Base-by-base conservation (phyloP, 2,329 filamentous ascomycete species). In the Blastomyces gilchristii region DNA sequence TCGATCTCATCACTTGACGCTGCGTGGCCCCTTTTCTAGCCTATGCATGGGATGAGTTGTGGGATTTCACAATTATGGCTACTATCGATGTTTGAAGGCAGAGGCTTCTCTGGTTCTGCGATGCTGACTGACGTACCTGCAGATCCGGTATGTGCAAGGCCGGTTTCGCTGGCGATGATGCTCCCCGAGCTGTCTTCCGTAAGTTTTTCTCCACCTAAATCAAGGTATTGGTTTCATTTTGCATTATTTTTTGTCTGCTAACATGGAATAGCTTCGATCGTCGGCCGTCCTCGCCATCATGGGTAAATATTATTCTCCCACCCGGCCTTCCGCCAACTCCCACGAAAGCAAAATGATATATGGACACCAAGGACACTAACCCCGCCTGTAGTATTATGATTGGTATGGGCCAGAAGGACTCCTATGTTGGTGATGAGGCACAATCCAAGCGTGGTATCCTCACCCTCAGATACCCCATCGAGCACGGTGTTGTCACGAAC, bases 361-460 rank as follows among this genome's bases (percentile, higher is more conserved):
- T 18, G 5, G 4, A 6, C 14, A 18, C 50, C 9, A 53, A 34
- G 25, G 50, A 31, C 18, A 53, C 50, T 34, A 53, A 58, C 71
- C 78, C 72, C 69, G 68, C 66, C 72, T 67, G 68, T 75, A 96
- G 93, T 87, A 97, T 99, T 85, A 99, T 99, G 94, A 97, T 99
- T 81, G 94, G 94, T 87, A 99, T 99, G 94, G 94, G 94, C 75
- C 94, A 97, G 84, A 99, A 99, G 86, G 94, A 99, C 87, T 97
- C 94, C 69, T 99, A 99, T 79, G 94, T 99, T 75, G 94, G 94
- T 86, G 94, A 99, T 83, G 94, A 99, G 86, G 94, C 94, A 83
- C 94, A 99, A 86, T 99, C 94, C 79, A 99, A 99, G 92, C 93
- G 94, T 94, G 94, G 94, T 96, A 97, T 99, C 83, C 87, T 99